Evolutionary conservation across 768 basidiomycete species (phyloP), one percentile per base, ranked within the genome.

Genomic region (Mycena rebaudengoi): DNA sequence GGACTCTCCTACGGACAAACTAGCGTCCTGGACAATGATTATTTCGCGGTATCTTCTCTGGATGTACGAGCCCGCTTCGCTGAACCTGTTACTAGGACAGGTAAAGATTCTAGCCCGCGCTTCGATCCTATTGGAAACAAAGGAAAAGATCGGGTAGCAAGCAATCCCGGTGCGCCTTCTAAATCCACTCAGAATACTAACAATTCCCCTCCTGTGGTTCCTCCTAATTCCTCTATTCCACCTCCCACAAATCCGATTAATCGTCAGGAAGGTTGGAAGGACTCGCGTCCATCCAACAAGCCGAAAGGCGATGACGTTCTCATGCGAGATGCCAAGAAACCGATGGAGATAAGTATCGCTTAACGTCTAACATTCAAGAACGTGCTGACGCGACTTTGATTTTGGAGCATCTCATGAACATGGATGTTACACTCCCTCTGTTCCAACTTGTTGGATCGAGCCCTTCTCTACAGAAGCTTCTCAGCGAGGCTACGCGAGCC

Each of bases 321-420:
- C 1, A 64, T 64, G 62, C 20, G 54, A 0, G 55, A 64, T 13
- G 48, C 26, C 2, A 64, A 59, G 56, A 52, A 25, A 32, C 23
- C 37, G 29, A 41, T 5, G 1, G 1, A 4, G 49, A 64, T 20
- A 57, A 53, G 33, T 64, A 64, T 16, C 63, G 53, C 23, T 16
- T 64, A 18, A 64, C 63, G 0, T 64, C 56, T 12, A 29, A 52
- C 1, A 28, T 64, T 6, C 63, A 64, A n/a, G 63, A 64, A 2
- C 40, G 7, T 2, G 50, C 56, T 53, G 51, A 64, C 23, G 12
- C 50, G 0, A 59, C 51, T 12, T 10, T 6, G 11, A 1, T 64
- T 1, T 59, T 58, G 1, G n/a, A 64, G 33, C 11, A 18, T 5
- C 13, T 46, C 2, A 6, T 64, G 3, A 25, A 44, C 6, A 30